These are phyloP conservation scores for Verticillium isaacii DNA, from an alignment of 2,329 filamentous ascomycete species.

Conservation along the genomic window DNA sequence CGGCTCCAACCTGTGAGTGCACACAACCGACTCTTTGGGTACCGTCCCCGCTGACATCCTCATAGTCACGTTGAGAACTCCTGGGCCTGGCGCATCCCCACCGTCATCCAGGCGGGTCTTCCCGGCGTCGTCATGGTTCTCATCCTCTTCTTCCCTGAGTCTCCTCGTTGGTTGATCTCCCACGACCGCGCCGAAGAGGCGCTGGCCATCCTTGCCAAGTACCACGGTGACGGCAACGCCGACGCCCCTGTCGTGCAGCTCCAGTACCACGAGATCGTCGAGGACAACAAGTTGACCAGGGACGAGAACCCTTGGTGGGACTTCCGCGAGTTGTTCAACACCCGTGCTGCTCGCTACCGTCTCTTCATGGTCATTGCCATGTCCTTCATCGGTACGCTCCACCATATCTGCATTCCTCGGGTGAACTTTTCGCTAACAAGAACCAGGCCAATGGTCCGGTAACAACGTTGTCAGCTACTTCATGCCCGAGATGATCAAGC, in stretches of 20 bases:
- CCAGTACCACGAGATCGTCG: constrained; percentile 52
- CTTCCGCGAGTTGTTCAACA: constrained; percentile 49
- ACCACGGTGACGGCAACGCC: constrained; percentile 53
- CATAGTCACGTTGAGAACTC: constrained; percentile 18
- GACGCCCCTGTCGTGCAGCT: constrained; percentile 47
- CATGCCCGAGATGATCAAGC: constrained; percentile 35
- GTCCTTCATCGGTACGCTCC: constrained; percentile 37
- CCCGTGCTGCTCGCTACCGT: constrained; percentile 39
- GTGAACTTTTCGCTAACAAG: too few relatives aligned
- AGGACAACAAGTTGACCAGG: constrained; percentile 40
- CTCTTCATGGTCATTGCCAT: constrained; percentile 45
- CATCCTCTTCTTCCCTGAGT: constrained; percentile 68
- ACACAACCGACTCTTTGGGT: neutral
- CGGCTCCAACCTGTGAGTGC: constrained; percentile 21
- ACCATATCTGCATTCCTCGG: too few relatives aligned
- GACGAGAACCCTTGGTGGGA: constrained; percentile 58
- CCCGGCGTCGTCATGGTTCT: constrained; percentile 45
- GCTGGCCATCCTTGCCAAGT: constrained; percentile 50
- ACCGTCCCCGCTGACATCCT: neutral
- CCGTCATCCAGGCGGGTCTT: constrained; percentile 42
- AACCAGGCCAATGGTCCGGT: constrained; percentile 33
- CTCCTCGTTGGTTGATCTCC: constrained; percentile 66
- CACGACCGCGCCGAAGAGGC: constrained; percentile 54
- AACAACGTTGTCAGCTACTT: constrained; percentile 39
- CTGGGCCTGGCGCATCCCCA: constrained; percentile 55